Percentiles rank a stretch among this genome's conserved stretches.
phyloP scores from a whole-genome alignment of 148 eudicot species.

The Arbutus unedo region DNA sequence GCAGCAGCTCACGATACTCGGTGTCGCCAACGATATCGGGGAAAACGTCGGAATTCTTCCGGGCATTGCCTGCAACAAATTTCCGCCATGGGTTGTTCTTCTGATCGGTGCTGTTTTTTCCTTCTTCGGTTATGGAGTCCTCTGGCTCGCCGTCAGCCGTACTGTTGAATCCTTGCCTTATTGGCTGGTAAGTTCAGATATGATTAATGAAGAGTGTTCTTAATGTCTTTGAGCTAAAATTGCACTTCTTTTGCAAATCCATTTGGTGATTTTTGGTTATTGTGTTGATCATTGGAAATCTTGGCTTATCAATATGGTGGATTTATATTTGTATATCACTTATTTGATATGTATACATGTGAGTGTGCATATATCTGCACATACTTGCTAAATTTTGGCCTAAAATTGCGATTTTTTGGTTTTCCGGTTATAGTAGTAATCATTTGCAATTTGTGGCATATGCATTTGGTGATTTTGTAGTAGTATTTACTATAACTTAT shows the following conservation, averaged over 20 bases:
- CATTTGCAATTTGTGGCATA: background rate
- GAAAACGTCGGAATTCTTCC: constrained; percentile 70
- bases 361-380: too few relatives aligned
- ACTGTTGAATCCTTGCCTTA: constrained; percentile 57
- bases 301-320: background rate
- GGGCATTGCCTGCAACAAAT: constrained; percentile 53
- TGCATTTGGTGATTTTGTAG: too few relatives aligned
- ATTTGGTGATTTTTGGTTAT: background rate
- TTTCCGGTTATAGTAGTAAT: background rate
- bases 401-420: background rate
- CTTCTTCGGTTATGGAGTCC: constrained; percentile 65
- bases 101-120: constrained; percentile 51
- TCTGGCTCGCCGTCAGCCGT: constrained; percentile 62
- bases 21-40: constrained; percentile 78
- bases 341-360: background rate
- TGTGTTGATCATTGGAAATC: background rate
- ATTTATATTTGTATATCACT: background rate
- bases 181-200: constrained; percentile 46
- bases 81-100: constrained; percentile 74
- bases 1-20: constrained; percentile 65
- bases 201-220: background rate
- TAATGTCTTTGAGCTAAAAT: background rate
- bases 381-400: background rate
- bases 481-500: too few relatives aligned
- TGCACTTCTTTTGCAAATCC: background rate